phyloP scores from a whole-genome alignment of 495 filamentous ascomycete genomes.

The Neurospora sp. region DNA sequence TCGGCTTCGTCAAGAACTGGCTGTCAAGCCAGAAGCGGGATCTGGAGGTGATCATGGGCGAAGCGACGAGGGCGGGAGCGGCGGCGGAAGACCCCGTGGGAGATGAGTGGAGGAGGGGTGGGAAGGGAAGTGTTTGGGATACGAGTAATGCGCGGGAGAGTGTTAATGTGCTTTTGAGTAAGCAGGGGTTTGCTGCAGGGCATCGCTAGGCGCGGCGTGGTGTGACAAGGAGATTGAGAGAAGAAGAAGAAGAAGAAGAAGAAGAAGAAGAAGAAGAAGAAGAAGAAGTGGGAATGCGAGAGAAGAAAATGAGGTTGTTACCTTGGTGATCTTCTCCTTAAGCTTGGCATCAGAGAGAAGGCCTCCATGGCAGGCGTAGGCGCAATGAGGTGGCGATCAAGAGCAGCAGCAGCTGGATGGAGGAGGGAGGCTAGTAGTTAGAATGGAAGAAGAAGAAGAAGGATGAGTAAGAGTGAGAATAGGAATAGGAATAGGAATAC shows the following conservation, averaged over 20 bases:
- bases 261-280: neutral
- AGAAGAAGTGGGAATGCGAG: neutral
- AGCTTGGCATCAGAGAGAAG: no score
- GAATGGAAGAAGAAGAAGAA: neutral
- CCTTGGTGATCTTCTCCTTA: no score
- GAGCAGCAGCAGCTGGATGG: no score
- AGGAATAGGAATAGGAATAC: neutral
- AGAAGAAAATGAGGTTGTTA: no score
- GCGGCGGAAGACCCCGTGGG: constrained; percentile 43
- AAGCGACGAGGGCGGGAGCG: constrained; percentile 52
- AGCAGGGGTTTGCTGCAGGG: constrained; percentile 14
- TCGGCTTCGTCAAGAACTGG: constrained; percentile 72
- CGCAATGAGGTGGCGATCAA: no score
- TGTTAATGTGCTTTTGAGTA: constrained; percentile 41
- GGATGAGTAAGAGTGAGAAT: neutral
- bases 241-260: neutral
- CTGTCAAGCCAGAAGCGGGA: constrained; percentile 80
- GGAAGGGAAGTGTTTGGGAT: constrained; percentile 40
- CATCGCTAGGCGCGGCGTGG: constrained; percentile 3
- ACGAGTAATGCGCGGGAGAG: constrained; percentile 45
- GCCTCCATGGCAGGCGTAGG: no score
- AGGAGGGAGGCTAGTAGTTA: no score
- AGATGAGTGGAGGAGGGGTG: constrained; percentile 47
- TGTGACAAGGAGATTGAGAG: neutral
- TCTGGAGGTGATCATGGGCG: constrained; percentile 80